Percentiles rank a stretch among this genome's conserved stretches.
Conservation (phyloP, 2,329 filamentous ascomycete species). For the Cercospora canescens region DNA sequence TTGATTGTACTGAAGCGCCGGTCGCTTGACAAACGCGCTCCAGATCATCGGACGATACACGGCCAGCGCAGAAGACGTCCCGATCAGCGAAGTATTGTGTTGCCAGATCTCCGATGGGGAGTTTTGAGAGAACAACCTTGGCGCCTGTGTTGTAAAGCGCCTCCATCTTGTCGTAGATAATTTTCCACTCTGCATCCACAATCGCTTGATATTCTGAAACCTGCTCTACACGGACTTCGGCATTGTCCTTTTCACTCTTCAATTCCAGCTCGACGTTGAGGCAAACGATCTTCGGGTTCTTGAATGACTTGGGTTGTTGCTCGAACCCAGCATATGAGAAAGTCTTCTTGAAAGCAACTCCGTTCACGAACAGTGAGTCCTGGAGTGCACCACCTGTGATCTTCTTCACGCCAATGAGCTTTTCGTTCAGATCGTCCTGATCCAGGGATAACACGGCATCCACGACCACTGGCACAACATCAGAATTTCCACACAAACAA, state of each 20-base stretch:
- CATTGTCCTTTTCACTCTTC: conserved; percentile 99
- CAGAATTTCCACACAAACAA: conserved; percentile 29
- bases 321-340: conserved; percentile 99
- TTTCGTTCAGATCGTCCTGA: conserved; percentile 96
- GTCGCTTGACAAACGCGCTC: conserved; percentile 95
- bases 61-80: conserved; percentile 96
- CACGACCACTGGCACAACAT: conserved; percentile 74
- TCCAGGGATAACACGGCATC: conserved; percentile 93
- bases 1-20: conserved; percentile 88
- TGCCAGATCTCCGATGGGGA: conserved; percentile 94
- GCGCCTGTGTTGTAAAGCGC: conserved; percentile 90
- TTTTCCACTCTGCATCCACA: conserved; percentile 98
- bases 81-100: conserved; percentile 95
- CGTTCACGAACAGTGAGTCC: conserved; percentile 94
- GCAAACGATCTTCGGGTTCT: conserved; percentile 93
- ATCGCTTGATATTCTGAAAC: conserved; percentile 99
- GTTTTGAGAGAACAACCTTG: conserved; percentile 94
- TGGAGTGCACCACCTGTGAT: conserved; percentile 94
- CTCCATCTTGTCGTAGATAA: conserved; percentile 99
- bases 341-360: conserved; percentile 99
- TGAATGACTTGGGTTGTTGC: conserved; percentile 96
- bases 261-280: conserved; percentile 97
- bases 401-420: conserved; percentile 97
- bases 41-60: conserved; percentile 87
- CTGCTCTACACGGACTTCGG: conserved; percentile 95